phyloP scores from a whole-genome alignment of 495 filamentous ascomycete species.

The Talaromyces trachyspermus region DNA sequence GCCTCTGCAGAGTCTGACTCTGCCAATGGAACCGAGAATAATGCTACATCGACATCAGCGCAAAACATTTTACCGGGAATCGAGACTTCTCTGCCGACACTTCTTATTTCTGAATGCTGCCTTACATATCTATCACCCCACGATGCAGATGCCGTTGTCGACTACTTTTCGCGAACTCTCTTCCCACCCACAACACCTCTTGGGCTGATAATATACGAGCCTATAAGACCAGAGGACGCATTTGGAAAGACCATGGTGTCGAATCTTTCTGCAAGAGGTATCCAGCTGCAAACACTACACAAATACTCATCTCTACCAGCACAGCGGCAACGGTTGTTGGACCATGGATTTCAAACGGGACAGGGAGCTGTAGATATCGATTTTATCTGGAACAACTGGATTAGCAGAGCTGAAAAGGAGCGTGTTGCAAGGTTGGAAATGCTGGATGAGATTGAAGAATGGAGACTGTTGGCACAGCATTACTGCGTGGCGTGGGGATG shows the following conservation, averaged over 20 bases:
- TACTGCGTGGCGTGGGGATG: slow-evolving; percentile 88
- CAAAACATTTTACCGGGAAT: slow-evolving; percentile 23
- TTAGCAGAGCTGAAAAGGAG: slow-evolving; percentile 64
- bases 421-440: slow-evolving; percentile 74
- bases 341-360: slow-evolving; percentile 51
- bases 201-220: slow-evolving; percentile 79
- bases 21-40: slow-evolving; percentile 2
- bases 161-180: slow-evolving; percentile 54
- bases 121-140: slow-evolving; percentile 71
- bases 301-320: slow-evolving; percentile 56
- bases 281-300: slow-evolving; percentile 74
- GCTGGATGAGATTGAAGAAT: slow-evolving; percentile 94
- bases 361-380: slow-evolving; percentile 61
- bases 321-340: slow-evolving; percentile 57
- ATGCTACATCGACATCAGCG: neutral
- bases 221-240: slow-evolving; percentile 70
- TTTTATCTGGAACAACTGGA: slow-evolving; percentile 69
- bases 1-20: neutral
- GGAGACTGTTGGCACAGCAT: slow-evolving; percentile 78
- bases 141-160: slow-evolving; percentile 55
- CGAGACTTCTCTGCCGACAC: slow-evolving; percentile 58
- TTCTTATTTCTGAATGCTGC: slow-evolving; percentile 90
- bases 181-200: slow-evolving; percentile 37
- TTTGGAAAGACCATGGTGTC: slow-evolving; percentile 88
- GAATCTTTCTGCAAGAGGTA: slow-evolving; percentile 79